These are phyloP conservation scores for Carallia pectinifolia DNA, from an alignment of 345 rosid species.

Conservation along the genomic window DNA sequence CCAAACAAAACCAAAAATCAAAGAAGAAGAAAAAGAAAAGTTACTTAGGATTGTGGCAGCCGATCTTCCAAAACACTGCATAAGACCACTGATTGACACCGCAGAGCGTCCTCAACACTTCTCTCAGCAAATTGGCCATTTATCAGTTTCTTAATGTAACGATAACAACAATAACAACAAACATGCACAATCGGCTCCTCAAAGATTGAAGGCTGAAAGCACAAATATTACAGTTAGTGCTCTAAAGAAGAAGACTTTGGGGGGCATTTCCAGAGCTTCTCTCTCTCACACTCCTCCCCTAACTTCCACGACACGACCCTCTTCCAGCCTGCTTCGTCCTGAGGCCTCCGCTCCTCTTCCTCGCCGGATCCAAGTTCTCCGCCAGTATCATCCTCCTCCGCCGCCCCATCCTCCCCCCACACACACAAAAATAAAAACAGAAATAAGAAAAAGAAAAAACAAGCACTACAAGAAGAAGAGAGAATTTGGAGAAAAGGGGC, in stretches of 20 bases:
- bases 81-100: conserved; percentile 74
- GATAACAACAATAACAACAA: conserved; percentile 21
- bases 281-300: conserved; percentile 24
- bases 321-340: conserved; percentile 95
- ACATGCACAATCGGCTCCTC: not conserved
- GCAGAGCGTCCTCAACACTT: conserved; percentile 76
- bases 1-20: not conserved
- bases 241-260: not conserved
- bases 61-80: conserved; percentile 97
- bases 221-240: no score
- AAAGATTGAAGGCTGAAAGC: no score
- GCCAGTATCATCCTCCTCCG: conserved; percentile 49
- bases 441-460: not conserved
- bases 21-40: conserved; percentile 5
- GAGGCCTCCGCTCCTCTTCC: conserved; percentile 90
- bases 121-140: conserved; percentile 75
- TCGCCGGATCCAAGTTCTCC: conserved; percentile 83
- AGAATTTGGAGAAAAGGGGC: not conserved
- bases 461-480: not conserved
- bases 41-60: conserved; percentile 85
- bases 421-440: not conserved
- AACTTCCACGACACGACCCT: conserved; percentile 99
- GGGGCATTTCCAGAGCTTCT: not conserved
- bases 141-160: conserved; percentile 19
- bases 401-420: conserved; percentile 48